These are phyloP conservation scores for Hansenula sp. DNA, from an alignment of 1,139 yeast species.

Conservation along the genomic window DNA sequence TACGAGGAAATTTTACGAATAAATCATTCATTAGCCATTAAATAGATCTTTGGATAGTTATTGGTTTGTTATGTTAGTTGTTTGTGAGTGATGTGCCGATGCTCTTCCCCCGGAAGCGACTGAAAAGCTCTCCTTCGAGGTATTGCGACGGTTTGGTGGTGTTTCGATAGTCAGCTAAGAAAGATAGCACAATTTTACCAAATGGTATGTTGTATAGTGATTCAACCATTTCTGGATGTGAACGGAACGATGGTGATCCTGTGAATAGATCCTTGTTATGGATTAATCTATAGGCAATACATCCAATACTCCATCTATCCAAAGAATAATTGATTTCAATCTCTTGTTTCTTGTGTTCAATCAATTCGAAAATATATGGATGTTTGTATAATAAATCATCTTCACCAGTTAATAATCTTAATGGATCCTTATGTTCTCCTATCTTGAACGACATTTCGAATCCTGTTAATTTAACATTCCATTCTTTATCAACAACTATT, in stretches of 20 bases:
- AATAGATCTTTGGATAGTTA: too few relatives aligned
- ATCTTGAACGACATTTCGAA: constrained; percentile 8
- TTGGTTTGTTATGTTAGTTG: too few relatives aligned
- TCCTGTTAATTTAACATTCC: constrained; percentile 6
- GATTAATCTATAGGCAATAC: constrained; percentile 20
- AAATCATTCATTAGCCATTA: too few relatives aligned
- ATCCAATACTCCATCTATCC: constrained; percentile 13
- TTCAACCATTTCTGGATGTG: neutral
- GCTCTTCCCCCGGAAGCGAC: too few relatives aligned
- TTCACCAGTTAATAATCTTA: constrained; percentile 3
- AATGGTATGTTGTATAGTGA: neutral
- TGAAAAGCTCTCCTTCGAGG: too few relatives aligned
- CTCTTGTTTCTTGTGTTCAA: neutral
- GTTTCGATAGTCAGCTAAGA: neutral
- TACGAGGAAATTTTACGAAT: too few relatives aligned
- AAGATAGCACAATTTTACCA: neutral
- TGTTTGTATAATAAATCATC: constrained; percentile 8
- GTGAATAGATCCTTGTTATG: constrained; percentile 3
- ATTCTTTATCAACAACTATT: constrained; percentile 7
- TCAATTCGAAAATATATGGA: constrained; percentile 5
- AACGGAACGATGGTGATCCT: neutral
- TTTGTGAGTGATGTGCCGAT: too few relatives aligned
- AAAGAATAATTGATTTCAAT: constrained; percentile 4
- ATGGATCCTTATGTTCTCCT: neutral
- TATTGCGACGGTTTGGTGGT: neutral